Conservation (phyloP, 306 rosid genomes). For the Rosa multiflora region DNA sequence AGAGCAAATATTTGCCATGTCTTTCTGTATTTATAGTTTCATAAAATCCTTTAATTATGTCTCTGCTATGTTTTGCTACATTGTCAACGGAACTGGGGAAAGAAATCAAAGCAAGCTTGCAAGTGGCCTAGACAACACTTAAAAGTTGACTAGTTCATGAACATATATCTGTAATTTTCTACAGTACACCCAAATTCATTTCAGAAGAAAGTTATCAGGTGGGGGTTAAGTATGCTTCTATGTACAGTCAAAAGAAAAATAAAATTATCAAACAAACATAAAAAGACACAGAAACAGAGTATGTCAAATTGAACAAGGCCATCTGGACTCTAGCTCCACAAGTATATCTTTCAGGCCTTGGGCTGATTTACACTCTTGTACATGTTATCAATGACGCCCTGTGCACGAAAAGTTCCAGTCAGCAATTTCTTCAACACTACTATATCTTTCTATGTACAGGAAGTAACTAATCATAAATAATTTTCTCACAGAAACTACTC, state of each 20-base stretch:
- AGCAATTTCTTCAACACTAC: conserved; percentile 18
- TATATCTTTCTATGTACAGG: not conserved
- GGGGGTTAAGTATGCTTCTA: conserved; percentile 1
- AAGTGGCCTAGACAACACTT: not conserved
- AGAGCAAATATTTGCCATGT: too few relatives aligned
- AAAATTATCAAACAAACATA: not conserved
- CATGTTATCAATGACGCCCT: conserved; percentile 70
- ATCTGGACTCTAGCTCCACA: conserved; percentile 6
- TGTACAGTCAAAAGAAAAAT: not conserved
- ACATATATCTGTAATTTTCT: not conserved
- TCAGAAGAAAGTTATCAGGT: not conserved
- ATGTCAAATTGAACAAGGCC: not conserved
- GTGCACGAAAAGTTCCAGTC: conserved; percentile 23
- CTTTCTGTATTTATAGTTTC: not conserved
- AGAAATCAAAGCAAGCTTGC: not conserved
- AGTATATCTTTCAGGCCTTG: conserved; percentile 31
- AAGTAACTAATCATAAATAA: not conserved
- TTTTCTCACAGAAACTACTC: not conserved
- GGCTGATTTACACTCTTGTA: conserved; percentile 67
- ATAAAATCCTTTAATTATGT: not conserved
- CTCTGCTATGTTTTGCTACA: not conserved
- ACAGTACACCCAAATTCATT: not conserved
- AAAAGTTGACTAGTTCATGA: not conserved
- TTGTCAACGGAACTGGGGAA: not conserved
- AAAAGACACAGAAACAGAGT: not conserved